Conservation (phyloP, 192 early-diverging fungal genomes). For the Bifiguratus adelaidae region DNA sequence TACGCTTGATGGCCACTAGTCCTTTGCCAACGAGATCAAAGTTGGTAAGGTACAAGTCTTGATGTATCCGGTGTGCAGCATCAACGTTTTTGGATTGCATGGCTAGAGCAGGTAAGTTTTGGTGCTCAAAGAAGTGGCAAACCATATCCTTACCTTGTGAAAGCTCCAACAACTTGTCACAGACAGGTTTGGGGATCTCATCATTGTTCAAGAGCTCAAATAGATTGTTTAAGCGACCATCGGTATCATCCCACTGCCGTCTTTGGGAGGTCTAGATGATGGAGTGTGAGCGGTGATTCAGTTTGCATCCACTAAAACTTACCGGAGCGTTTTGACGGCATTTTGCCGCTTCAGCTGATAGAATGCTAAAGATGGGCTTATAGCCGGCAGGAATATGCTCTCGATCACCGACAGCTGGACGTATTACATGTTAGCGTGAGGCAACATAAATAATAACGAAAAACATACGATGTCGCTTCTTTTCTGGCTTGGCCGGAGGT, state of each 20-base stretch:
- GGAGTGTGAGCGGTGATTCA: background rate
- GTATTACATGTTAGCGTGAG: background rate
- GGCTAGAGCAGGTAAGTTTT: background rate
- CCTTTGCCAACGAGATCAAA: conserved; percentile 50
- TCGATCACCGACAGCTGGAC: conserved; percentile 67
- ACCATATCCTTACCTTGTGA: conserved; percentile 36
- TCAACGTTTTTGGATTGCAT: conserved; percentile 24
- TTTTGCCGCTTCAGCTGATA: conserved; percentile 38
- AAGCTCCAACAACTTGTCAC: conserved; percentile 47
- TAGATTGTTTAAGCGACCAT: conserved; percentile 66
- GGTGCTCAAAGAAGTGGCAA: background rate
- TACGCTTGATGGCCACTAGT: conserved; percentile 61
- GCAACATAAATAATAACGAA: background rate
- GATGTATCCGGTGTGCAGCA: conserved; percentile 41
- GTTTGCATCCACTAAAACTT: conserved; percentile 7
- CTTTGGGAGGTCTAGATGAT: conserved; percentile 50
- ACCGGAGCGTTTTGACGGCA: conserved; percentile 34
- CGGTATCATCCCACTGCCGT: conserved; percentile 72
- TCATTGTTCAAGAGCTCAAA: conserved; percentile 85
- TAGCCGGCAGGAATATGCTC: conserved; percentile 70
- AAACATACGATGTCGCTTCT: conserved; percentile 43
- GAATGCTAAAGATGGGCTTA: conserved; percentile 43
- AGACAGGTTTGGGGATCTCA: conserved; percentile 50
- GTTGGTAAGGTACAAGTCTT: conserved; percentile 61
- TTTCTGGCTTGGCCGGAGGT: conserved; percentile 30